Percentiles rank a stretch among this genome's conserved stretches.
Evolutionary conservation across 352 stramenopile species (phyloP).

Genomic region (Globisporangium orthogonon): DNA sequence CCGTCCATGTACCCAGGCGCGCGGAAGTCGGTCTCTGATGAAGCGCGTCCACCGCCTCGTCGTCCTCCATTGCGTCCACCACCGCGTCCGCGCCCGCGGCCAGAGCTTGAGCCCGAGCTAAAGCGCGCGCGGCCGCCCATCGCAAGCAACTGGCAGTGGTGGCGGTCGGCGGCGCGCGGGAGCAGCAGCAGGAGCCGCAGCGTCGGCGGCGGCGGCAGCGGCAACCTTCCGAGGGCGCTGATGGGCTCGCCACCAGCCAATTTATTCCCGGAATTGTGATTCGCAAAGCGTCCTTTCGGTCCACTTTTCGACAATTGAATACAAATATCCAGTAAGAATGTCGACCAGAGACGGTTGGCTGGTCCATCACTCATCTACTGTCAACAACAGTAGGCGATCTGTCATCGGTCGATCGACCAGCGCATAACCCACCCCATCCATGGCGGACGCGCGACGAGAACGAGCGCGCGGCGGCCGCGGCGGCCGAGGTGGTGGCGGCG

Average conservation of each 20-base stretch:
- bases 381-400: not conserved
- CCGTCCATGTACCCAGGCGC: constrained; percentile 68
- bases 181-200: not conserved
- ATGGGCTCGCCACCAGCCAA: not conserved
- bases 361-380: not conserved
- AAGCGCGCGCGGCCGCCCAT: constrained; percentile 13
- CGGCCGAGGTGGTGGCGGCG: constrained; percentile 18
- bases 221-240: no score
- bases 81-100: constrained; percentile 14
- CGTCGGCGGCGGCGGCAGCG: not conserved
- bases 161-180: not conserved
- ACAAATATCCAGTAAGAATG: not conserved
- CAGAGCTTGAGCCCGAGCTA: constrained; percentile 14
- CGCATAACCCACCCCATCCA: not conserved
- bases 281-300: not conserved
- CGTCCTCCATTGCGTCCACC: constrained; percentile 15
- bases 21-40: constrained; percentile 35
- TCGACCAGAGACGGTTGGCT: not conserved
- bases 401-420: no score
- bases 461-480: constrained; percentile 1
- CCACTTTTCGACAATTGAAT: not conserved
- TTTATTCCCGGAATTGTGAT: not conserved
- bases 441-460: not conserved
- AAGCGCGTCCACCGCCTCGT: constrained; percentile 5
- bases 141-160: not conserved